Conservation (phyloP, 495 filamentous ascomycete genomes). For the Penicillium macrosclerotiorum region DNA sequence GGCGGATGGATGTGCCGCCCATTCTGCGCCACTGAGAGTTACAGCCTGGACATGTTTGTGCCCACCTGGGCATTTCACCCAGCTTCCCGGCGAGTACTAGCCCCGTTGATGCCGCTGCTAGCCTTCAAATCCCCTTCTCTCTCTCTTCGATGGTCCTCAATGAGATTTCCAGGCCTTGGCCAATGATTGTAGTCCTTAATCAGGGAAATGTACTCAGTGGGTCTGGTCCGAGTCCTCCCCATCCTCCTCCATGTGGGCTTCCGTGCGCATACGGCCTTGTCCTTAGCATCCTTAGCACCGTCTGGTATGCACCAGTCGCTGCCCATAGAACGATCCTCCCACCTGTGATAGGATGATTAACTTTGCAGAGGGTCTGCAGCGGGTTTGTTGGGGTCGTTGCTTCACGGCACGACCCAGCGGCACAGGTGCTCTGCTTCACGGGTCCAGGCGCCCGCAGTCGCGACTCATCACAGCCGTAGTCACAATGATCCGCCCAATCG, state of each 20-base stretch:
- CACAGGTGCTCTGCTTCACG: conserved; percentile 8
- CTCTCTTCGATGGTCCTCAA: no score
- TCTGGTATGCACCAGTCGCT: neutral
- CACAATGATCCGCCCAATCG: conserved; percentile 28
- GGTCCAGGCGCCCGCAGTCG: conserved; percentile 17
- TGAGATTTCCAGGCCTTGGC: neutral
- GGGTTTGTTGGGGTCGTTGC: conserved; percentile 10
- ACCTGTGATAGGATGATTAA: conserved; percentile 14
- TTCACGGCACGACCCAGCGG: conserved; percentile 16
- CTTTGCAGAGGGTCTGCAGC: conserved; percentile 13
- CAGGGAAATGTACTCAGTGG: conserved; percentile 14
- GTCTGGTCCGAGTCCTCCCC: neutral
- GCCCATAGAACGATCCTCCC: neutral
- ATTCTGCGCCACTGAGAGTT: conserved; percentile 3
- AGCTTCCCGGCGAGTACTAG: neutral
- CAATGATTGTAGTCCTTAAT: conserved; percentile 7
- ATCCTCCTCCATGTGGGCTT: conserved; percentile 12
- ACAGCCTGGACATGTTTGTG: conserved; percentile 11
- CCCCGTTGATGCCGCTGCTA: conserved; percentile 19
- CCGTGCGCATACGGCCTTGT: conserved; percentile 14
- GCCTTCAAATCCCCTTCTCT: conserved; percentile 10
- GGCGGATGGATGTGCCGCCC: conserved; percentile 3
- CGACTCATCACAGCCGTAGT: conserved; percentile 23
- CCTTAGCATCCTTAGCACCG: no score
- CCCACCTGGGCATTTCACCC: neutral